Evolutionary conservation across 176 grass and related monocot genomes (phyloP).

Genomic region (Thalia dealbata): DNA sequence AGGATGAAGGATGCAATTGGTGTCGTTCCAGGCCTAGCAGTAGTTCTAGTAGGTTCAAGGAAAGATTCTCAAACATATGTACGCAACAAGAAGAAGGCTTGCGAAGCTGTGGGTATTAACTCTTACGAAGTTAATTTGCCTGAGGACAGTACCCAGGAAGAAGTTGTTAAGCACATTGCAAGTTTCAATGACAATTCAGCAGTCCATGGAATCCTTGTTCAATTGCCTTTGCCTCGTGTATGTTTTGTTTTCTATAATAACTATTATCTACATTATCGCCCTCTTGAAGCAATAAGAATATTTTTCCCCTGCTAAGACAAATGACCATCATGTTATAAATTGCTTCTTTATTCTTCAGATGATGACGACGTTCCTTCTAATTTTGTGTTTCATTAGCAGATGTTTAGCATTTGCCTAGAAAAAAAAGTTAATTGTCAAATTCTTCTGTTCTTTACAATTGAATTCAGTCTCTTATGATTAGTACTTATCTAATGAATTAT

Average conservation of each 20-base stretch:
- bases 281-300: too few species aligned
- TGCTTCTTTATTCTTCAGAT: too few species aligned
- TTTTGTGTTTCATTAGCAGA: too few species aligned
- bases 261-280: not conserved
- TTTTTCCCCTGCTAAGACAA: too few species aligned
- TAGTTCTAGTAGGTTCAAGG: constrained; percentile 72
- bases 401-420: too few species aligned
- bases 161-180: constrained; percentile 57
- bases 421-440: too few species aligned
- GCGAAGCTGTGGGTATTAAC: constrained; percentile 70
- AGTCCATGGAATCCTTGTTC: constrained; percentile 88
- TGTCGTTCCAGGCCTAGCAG: constrained; percentile 62
- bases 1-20: constrained; percentile 59
- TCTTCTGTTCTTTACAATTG: not conserved
- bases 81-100: constrained; percentile 92
- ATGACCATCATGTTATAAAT: too few species aligned
- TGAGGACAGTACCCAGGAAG: constrained; percentile 66
- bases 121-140: constrained; percentile 72
- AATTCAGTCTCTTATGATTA: not conserved
- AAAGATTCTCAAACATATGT: constrained; percentile 93
- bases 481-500: not conserved
- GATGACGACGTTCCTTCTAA: too few species aligned
- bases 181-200: constrained; percentile 64
- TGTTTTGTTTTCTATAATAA: not conserved
- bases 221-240: constrained; percentile 81